These are phyloP conservation scores for Ophiostoma piceae DNA, from an alignment of 2,329 filamentous ascomycete species.

Conservation along the genomic window DNA sequence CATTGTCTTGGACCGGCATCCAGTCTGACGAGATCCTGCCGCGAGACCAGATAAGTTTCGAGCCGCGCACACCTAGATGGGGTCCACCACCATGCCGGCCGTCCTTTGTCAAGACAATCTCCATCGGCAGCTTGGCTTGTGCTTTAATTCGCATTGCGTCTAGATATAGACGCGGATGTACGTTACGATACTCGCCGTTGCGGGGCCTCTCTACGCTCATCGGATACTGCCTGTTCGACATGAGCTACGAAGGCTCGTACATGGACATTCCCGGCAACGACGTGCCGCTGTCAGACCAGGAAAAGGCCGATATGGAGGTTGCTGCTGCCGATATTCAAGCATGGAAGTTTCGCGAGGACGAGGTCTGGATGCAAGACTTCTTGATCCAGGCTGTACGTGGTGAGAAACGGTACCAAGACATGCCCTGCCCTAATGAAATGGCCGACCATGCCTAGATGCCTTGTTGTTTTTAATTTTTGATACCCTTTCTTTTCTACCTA, in stretches of 20 bases:
- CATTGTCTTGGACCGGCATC: neutral
- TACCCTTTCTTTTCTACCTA: too few relatives aligned
- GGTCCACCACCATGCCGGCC: neutral
- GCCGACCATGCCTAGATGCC: neutral
- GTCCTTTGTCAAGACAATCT: neutral
- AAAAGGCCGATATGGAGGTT: neutral
- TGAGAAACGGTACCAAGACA: neutral
- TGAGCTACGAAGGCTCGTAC: neutral
- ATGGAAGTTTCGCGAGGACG: neutral
- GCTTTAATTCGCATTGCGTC: neutral
- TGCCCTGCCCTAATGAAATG: neutral
- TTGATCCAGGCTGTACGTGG: neutral
- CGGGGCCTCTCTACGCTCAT: neutral
- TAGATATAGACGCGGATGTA: neutral
- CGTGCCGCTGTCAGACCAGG: neutral
- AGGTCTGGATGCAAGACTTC: neutral
- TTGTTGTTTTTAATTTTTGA: too few relatives aligned
- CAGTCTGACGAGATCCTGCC: neutral
- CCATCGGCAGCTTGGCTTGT: neutral
- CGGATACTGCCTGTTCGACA: neutral
- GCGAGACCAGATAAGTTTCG: neutral
- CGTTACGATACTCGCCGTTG: neutral
- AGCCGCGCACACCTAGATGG: neutral
- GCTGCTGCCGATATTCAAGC: neutral
- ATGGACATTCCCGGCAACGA: neutral